Evolutionary conservation across 169 alveolate genomes (phyloP).

Genomic region (Babesia microti): DNA sequence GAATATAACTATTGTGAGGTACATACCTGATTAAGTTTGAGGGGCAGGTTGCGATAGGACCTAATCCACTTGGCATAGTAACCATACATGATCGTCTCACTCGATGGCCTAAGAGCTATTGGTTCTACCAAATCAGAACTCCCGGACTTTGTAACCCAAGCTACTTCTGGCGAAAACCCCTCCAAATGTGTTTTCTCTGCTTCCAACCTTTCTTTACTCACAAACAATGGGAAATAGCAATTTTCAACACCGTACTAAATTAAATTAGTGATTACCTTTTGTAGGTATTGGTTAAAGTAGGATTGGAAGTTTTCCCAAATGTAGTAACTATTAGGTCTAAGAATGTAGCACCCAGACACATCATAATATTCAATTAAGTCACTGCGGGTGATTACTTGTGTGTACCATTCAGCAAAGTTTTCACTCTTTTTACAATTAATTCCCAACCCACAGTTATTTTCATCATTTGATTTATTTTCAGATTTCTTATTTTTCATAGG

Average conservation of each 20-base stretch:
- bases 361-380: conserved; percentile 98
- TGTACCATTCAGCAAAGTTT: conserved; percentile 75
- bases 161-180: conserved; percentile 99
- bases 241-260: conserved; percentile 71
- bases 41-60: conserved; percentile 96
- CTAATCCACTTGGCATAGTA: conserved; percentile 96
- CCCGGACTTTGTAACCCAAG: conserved; percentile 98
- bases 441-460: conserved; percentile 48
- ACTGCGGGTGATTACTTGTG: conserved; percentile 84
- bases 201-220: conserved; percentile 84
- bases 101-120: conserved; percentile 97
- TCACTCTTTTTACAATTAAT: conserved; percentile 61
- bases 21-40: conserved; percentile 86
- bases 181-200: conserved; percentile 95
- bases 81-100: conserved; percentile 99
- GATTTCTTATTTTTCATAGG: conserved; percentile 5
- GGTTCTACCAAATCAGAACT: conserved; percentile 86
- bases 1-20: too few relatives aligned
- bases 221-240: conserved; percentile 92
- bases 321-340: conserved; percentile 92
- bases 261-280: conserved; percentile 49
- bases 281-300: conserved; percentile 79
- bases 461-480: conserved; percentile 3
- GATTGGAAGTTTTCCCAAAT: conserved; percentile 95
- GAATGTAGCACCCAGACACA: conserved; percentile 96